Evolutionary conservation across 2,329 filamentous ascomycete genomes (phyloP).

Genomic region (Phyllosticta citribraziliensis): DNA sequence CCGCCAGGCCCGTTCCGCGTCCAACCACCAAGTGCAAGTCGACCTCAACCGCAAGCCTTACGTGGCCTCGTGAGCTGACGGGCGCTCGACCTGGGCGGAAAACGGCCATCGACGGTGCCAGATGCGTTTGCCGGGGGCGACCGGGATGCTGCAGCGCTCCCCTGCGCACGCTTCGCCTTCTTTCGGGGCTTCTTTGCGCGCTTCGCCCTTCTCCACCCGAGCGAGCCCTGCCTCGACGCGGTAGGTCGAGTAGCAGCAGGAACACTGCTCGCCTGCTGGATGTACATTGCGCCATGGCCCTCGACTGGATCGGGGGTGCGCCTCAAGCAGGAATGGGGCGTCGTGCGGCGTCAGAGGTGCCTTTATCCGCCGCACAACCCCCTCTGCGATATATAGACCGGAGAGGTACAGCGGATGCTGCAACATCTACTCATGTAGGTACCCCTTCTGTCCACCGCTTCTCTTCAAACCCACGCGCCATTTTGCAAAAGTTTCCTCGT

Average conservation of each 20-base stretch:
- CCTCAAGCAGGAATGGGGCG: background rate
- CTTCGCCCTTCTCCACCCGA: background rate
- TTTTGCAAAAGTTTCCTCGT: background rate
- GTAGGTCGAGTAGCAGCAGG: background rate
- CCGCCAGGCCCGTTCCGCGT: background rate
- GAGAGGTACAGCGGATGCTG: background rate
- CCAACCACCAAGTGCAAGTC: background rate
- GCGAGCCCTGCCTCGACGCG: background rate
- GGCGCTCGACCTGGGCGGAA: background rate
- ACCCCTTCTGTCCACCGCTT: background rate
- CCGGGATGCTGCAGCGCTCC: background rate
- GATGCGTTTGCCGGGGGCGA: background rate
- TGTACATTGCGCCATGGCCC: background rate
- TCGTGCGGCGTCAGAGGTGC: conserved; percentile 1
- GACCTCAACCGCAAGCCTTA: background rate
- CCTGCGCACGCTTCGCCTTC: background rate
- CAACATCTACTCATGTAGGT: background rate
- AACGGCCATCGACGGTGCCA: background rate
- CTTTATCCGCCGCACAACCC: background rate
- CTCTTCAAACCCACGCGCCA: background rate
- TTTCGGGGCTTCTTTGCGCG: background rate
- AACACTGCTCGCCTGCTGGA: background rate
- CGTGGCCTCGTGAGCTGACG: background rate
- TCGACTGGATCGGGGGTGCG: background rate
- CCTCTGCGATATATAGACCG: conserved; percentile 7